Evolutionary conservation across 768 basidiomycete genomes (phyloP), one percentile per base, ranked within the genome.

Genomic region (Boletus reticulatus): DNA sequence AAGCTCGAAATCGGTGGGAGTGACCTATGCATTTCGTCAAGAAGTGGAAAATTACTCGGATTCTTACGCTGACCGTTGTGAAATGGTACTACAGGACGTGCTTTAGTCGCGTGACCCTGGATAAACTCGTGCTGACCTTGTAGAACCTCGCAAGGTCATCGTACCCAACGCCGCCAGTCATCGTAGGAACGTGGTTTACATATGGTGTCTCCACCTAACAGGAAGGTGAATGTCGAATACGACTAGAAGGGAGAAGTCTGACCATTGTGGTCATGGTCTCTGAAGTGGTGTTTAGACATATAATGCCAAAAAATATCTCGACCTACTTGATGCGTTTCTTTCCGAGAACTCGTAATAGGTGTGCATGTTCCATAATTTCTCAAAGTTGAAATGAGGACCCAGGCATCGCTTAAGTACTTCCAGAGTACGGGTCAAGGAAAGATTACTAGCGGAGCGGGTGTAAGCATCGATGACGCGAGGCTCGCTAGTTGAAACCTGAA

Each of bases 341-440:
- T 76, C 74, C 9, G 55, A 67, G 44, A 77, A 77, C 58, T 77
- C 76, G 58, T 76, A 79, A 60, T 73, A 72, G 10, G 75, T 78
- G 53, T 80, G 79, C 62, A 67, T 72, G 52, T 78, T 75, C 77
- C 79, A 80, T 14, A 78, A 61, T 53, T 70, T 70, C 66, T 81
- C 80, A 4, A 80, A 66, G 46, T 77, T 69, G 52, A 74, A 77
- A 60, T 72, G 69, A 42, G 79, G 80, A 1, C 79, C 79, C 24
- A 78, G 54, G 43, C 71, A 57, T 38, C 66, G 64, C 43, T 70
- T 68, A 29, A 76, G 64, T 27, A 72, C 62, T 50, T 69, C 73
- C 22, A 78, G 65, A 38, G 75, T 75, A 17, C 76, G 67, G 29
- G 71, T 74, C 56, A 76, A 69, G 10, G 75, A 71, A 20, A 78